phyloP scores from a whole-genome alignment of 2,329 filamentous ascomycete genomes.

The Colletotrichum destructivum region DNA sequence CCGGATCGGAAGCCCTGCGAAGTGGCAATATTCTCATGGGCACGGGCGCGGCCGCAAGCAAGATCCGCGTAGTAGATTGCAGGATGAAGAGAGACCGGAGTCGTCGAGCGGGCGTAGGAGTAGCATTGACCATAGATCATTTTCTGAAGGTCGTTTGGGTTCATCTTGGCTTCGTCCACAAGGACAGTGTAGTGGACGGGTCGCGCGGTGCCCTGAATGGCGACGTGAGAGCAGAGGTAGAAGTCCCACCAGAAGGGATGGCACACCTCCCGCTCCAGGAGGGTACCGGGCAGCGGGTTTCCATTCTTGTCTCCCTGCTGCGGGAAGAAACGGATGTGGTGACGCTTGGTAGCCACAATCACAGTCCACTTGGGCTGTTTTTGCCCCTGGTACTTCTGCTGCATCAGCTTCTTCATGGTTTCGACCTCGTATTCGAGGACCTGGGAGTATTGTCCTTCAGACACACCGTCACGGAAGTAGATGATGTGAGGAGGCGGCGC shows the following conservation, averaged over 20 bases:
- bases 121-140: constrained; percentile 97
- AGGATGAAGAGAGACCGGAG: constrained; percentile 89
- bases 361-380: constrained; percentile 80
- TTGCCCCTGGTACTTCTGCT: constrained; percentile 50
- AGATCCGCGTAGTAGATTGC: constrained; percentile 97
- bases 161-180: constrained; percentile 81
- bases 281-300: constrained; percentile 87
- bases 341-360: constrained; percentile 91
- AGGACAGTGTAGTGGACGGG: constrained; percentile 95
- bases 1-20: constrained; percentile 62
- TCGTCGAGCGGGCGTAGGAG: constrained; percentile 92
- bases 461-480: constrained; percentile 94
- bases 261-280: constrained; percentile 92
- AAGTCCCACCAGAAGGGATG: constrained; percentile 94
- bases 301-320: constrained; percentile 78
- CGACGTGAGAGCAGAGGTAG: constrained; percentile 74
- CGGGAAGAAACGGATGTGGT: constrained; percentile 91
- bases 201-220: constrained; percentile 94
- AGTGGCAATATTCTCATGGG: constrained; percentile 74
- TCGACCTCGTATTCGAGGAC: constrained; percentile 85
- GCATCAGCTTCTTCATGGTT: constrained; percentile 76
- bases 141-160: constrained; percentile 80
- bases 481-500: constrained; percentile 79
- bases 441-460: constrained; percentile 86
- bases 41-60: constrained; percentile 83